phyloP scores from a whole-genome alignment of 2,329 filamentous ascomycete species.

The Septoria petroselini region DNA sequence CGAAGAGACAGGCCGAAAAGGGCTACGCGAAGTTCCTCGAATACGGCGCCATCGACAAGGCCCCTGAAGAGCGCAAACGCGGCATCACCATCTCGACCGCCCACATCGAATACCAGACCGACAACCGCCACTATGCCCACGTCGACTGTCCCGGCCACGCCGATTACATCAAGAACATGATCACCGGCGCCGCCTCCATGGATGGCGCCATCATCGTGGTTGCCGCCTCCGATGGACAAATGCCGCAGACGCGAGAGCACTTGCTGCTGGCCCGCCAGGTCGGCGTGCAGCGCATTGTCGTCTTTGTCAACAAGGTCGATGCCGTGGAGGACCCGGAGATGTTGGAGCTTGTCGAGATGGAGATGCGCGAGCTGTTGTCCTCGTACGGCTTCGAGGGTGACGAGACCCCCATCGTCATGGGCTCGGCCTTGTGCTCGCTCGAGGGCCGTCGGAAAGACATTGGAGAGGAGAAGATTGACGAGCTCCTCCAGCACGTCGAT shows the following conservation, averaged over 20 bases:
- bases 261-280: constrained; percentile 96
- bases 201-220: constrained; percentile 98
- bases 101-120: constrained; percentile 97
- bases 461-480: constrained; percentile 81
- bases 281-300: constrained; percentile 95
- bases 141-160: constrained; percentile 99
- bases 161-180: constrained; percentile 99
- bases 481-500: constrained; percentile 86
- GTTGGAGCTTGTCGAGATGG: constrained; percentile 99
- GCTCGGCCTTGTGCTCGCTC: constrained; percentile 90
- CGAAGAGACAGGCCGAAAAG: constrained; percentile 94
- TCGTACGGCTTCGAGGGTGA: constrained; percentile 98
- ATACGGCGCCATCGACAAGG: constrained; percentile 98
- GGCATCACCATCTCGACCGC: constrained; percentile 99
- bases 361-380: constrained; percentile 94
- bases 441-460: constrained; percentile 85
- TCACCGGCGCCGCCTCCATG: constrained; percentile 99
- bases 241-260: constrained; percentile 99
- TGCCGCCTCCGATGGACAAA: constrained; percentile 96
- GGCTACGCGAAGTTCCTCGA: constrained; percentile 92
- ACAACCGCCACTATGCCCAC: constrained; percentile 94
- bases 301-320: constrained; percentile 99
- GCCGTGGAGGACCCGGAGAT: constrained; percentile 97
- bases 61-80: constrained; percentile 98
- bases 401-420: constrained; percentile 94